Evolutionary conservation across 768 basidiomycete genomes (phyloP), one percentile per base, ranked within the genome.

Genomic region (Dacryopinax spathularia): DNA sequence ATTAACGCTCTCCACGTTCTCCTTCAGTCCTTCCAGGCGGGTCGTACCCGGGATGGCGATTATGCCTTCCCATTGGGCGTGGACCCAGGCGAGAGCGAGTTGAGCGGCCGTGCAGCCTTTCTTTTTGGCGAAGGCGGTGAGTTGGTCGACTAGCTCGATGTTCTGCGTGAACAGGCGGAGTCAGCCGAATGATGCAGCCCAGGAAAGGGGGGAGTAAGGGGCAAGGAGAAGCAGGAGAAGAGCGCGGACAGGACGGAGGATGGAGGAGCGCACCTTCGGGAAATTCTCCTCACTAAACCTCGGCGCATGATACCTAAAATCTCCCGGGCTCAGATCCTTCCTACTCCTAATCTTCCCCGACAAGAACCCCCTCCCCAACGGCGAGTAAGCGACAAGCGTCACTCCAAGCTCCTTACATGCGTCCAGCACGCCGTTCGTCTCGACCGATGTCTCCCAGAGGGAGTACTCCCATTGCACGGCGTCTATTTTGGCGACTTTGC

Each of bases 1-100:
- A 34, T 79, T 72, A 31, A 76, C 76, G 0, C 77, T 78, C 16
- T 69, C 69, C 60, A 78, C 70, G 60, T 81, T 81, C 67, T 83
- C 79, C 37, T 75, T 65, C 13, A 80, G 78, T 33, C 80, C 74
- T 1, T 76, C 70, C 44, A 73, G 70, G 43, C 76, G 48, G 63
- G 69, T 72, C 25, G 72, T 73, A 20, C 72, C 72, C 0, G 72
- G 72, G 27, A 73, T 63, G 10, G 73, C 69, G 48, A 74, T 60
- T 48, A 73, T 66, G 37, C 67, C 39, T 5, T 39, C 39, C 2
- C 69, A 65, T 33, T 77, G 66, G 9, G 66, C 63, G 37, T 72
- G 43, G 18, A 76, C 67, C 73, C 75, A 79, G 13, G 77, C 77
- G 60, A 79, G 64, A 5, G 74, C 72, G 35, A 79, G 69, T 66